Conservation (phyloP, 139 green algal species). For the Marvania coccoides region DNA sequence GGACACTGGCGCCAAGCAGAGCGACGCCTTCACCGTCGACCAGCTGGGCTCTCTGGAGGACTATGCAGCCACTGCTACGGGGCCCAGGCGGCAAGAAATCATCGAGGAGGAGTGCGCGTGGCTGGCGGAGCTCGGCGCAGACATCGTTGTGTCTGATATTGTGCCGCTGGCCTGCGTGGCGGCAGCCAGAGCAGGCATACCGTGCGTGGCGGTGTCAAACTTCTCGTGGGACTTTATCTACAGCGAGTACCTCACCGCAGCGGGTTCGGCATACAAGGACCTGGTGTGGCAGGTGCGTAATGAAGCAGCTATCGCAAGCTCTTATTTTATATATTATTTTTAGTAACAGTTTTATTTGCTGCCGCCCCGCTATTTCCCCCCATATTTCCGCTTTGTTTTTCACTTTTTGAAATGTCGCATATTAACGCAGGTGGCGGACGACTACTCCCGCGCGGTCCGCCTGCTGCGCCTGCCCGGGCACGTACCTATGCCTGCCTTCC, state of each 20-base stretch:
- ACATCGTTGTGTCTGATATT: constrained; percentile 53
- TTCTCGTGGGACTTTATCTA: constrained; percentile 75
- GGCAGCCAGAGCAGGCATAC: constrained; percentile 39
- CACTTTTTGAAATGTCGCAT: too few relatives aligned
- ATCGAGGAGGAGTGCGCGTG: constrained; percentile 42
- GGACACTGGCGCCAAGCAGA: constrained; percentile 52
- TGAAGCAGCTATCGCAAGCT: constrained; percentile 23
- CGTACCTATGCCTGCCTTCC: constrained; percentile 56
- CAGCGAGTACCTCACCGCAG: constrained; percentile 40
- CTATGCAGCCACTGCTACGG: constrained; percentile 26
- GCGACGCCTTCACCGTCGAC: constrained; percentile 62
- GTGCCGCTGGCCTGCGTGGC: constrained; percentile 55
- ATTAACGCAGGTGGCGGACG: constrained; percentile 61
- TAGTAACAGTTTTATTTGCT: too few relatives aligned
- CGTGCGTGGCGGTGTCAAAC: constrained; percentile 52
- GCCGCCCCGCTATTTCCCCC: too few relatives aligned
- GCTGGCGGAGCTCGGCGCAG: constrained; percentile 23
- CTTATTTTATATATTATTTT: too few relatives aligned
- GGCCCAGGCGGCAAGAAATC: constrained; percentile 15
- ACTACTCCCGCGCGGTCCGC: constrained; percentile 40
- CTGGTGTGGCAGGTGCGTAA: not conserved
- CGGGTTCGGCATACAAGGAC: constrained; percentile 6
- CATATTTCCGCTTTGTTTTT: too few relatives aligned
- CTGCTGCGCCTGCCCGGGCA: constrained; percentile 50
- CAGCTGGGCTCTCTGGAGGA: constrained; percentile 35